Base-by-base conservation (phyloP, 495 filamentous ascomycete genomes). In the Cercophora samala region DNA sequence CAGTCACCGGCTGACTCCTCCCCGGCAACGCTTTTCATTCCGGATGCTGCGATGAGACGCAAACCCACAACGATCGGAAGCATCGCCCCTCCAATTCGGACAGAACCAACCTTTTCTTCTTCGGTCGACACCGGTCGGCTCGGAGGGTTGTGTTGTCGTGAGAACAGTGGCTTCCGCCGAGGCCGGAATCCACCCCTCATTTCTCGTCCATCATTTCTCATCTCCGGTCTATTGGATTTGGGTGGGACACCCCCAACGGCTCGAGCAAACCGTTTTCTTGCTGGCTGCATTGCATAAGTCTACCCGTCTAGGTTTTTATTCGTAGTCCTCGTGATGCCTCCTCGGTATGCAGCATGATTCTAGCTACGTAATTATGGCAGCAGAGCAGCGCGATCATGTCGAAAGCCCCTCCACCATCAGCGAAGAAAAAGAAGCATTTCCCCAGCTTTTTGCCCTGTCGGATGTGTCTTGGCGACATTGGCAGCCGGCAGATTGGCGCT, bases 391-490 rank as follows among this genome's bases (percentile, higher is more conserved):
- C 24, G 26, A 18, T 32, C 23, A 60, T 29, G 58, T 60, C 24
- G 58, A 29, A 60, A 21, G 54, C 54, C 54, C 54, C 54, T 56
- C 54, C 54, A 56, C 22, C 54, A 56, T 56, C 19, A 21, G 23
- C 17, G 23, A 25, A 60, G 26, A 60, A 60, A 60, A 60, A 62
- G 60, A 62, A 62, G 60, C 60, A 62, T 62, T 62, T 62, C 60
- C 60, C 60, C 60, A 62, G 60, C 60, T 62, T 62, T 60, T 60
- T 15, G n/a, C 58, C 58, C 23, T 25, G 58, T 60, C 58, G 58
- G 17, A 26, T 25, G 58, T 0, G 58, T 23, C 60, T 62, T 62
- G 60, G 60, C 60, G 18, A 62, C 19, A 32, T 46, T 62, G 60
- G 29, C 25, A 62, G n/a, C 29, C 60, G 60, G 60, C 29, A 62